Conservation (phyloP, 108 stramenopile species). For the Licmophora abbreviata region DNA sequence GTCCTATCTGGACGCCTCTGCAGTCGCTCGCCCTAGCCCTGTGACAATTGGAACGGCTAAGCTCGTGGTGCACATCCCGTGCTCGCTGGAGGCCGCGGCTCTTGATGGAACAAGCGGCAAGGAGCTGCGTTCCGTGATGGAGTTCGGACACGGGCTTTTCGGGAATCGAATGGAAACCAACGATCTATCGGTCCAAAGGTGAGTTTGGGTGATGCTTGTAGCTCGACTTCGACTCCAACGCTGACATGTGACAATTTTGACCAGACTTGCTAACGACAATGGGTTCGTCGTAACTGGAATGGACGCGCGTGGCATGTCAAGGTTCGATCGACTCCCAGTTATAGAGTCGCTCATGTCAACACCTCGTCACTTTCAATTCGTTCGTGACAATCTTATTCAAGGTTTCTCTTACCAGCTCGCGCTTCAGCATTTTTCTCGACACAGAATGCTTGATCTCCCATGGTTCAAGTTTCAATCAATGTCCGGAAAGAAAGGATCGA, state of each 20-base stretch:
- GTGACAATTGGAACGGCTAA: conserved; percentile 31
- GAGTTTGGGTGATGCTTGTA: too few species aligned
- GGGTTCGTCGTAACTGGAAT: conserved; percentile 51
- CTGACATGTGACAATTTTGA: too few species aligned
- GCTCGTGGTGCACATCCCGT: conserved; percentile 61
- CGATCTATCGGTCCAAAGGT: too few species aligned
- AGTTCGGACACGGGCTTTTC: conserved; percentile 78
- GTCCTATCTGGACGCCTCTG: conserved; percentile 18
- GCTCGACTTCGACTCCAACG: too few species aligned
- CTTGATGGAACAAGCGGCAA: conserved; percentile 11
- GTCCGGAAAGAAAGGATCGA: neutral
- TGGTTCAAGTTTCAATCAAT: conserved; percentile 13
- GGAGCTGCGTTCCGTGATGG: conserved; percentile 39
- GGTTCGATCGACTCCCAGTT: conserved; percentile 45
- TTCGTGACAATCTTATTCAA: conserved; percentile 51
- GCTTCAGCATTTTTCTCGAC: conserved; percentile 39
- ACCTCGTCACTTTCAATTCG: conserved; percentile 27
- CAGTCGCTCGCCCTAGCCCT: conserved; percentile 2
- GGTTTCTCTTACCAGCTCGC: conserved; percentile 44
- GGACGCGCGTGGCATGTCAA: conserved; percentile 72
- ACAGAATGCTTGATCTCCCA: conserved; percentile 20
- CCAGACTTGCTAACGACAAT: conserved; percentile 42
- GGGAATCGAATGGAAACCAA: conserved; percentile 36
- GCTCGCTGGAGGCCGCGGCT: conserved; percentile 26
- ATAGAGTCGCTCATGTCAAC: conserved; percentile 29